Base-by-base conservation (phyloP, 208 protist species). In the Herpetomonas samuelpessoai region DNA sequence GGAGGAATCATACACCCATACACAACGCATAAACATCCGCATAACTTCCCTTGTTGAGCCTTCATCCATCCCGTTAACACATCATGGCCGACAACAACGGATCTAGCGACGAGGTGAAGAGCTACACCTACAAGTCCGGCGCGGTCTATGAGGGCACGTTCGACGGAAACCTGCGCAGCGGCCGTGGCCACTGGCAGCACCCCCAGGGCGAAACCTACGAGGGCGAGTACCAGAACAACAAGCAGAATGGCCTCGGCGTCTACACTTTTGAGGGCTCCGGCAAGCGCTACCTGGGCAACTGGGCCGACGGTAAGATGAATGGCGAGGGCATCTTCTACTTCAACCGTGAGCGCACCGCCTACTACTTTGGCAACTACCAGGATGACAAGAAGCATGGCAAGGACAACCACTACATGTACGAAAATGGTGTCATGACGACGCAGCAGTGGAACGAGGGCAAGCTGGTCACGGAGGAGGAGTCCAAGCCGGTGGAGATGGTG, bases 91-190 rank as follows among this genome's bases (percentile, higher is more conserved):
- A 45, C 41, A 22, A 6, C 22, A 50, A 53, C n/a, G 2, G 26
- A 19, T 53, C 26, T 22, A 46, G 31, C 22, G 58, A 71, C 39
- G 78, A 78, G 22, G 72, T 86, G 19, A 85, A 83, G 62, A 74
- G 65, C 24, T 92, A 93, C 72, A 96, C 83, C 29, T 96, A 90
- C 75, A 85, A 82, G 62, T 92, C 86, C 4, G 90, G 90, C 39
- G 87, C 86, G 44, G 73, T 91, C 19, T 97, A 97, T 63, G 82
- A 93, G 74, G 91, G 91, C 46, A 81, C 52, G 25, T 97, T 97
- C 71, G 62, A 79, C 27, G 83, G 82, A 26, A 71, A 70, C 41
- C 76, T 86, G 65, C 86, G 87, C 44, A 75, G 80, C 67, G 91
- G 91, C 28, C 74, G 74, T 10, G 91, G 91, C 24, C 77, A 84